phyloP scores from a whole-genome alignment of 2,329 filamentous ascomycete genomes.

The Cladosporium austrohemisphaericum region DNA sequence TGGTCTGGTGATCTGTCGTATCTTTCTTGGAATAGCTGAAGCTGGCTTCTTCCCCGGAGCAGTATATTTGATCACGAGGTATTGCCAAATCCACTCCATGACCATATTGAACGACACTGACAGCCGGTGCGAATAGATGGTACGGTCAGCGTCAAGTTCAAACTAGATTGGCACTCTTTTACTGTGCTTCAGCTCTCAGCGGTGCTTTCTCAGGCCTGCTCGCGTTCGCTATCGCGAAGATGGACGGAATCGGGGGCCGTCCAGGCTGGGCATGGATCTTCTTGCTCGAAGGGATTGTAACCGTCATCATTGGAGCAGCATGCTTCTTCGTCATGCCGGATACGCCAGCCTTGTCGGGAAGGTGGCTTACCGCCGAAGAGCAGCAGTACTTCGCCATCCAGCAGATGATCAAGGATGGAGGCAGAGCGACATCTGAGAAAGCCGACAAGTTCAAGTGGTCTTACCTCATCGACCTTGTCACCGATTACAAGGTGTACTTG shows the following conservation, averaged over 20 bases:
- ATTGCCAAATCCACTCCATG: not conserved
- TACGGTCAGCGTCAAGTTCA: conserved; percentile 22
- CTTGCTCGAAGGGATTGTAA: conserved; percentile 55
- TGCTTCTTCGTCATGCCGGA: conserved; percentile 56
- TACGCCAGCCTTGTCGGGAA: conserved; percentile 25
- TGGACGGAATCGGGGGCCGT: conserved; percentile 41
- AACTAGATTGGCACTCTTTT: conserved; percentile 25
- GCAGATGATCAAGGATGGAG: conserved; percentile 22
- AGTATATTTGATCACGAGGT: conserved; percentile 18
- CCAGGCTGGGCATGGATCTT: conserved; percentile 52
- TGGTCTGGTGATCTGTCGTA: conserved; percentile 25
- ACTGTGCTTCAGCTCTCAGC: conserved; percentile 21
- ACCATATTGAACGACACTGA: not conserved
- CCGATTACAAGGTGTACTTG: conserved; percentile 24
- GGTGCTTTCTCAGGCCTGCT: conserved; percentile 26
- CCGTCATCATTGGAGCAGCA: conserved; percentile 49
- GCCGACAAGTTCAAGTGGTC: conserved; percentile 25
- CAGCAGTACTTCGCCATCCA: conserved; percentile 19
- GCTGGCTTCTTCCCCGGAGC: conserved; percentile 25
- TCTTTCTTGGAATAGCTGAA: conserved; percentile 28
- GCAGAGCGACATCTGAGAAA: conserved; percentile 17
- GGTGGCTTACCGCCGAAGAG: conserved; percentile 29
- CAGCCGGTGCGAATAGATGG: conserved; percentile 15
- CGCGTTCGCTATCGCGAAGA: conserved; percentile 32
- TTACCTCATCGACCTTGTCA: conserved; percentile 23